These are phyloP conservation scores for Pseudopediastrum boryanum DNA, from an alignment of 139 green algal genomes.

Conservation along the genomic window DNA sequence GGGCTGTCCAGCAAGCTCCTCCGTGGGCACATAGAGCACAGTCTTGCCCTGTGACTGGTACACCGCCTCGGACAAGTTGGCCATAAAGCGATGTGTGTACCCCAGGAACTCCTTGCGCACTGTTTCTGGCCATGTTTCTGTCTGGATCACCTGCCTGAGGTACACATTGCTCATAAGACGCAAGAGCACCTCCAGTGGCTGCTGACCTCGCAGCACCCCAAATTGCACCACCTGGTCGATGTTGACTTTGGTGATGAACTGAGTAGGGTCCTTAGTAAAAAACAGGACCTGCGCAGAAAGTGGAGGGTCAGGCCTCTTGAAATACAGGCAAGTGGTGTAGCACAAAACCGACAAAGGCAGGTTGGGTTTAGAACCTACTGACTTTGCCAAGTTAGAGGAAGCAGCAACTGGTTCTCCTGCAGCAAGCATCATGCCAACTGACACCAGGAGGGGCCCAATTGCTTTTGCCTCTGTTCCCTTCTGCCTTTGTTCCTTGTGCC, in stretches of 20 bases:
- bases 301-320: background rate
- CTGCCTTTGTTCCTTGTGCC: background rate
- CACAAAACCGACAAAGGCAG: background rate
- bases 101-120: slow-evolving; percentile 77
- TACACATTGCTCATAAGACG: slow-evolving; percentile 71
- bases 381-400: background rate
- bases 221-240: slow-evolving; percentile 59
- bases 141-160: slow-evolving; percentile 72
- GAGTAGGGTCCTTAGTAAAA: slow-evolving; percentile 68
- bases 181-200: slow-evolving; percentile 64
- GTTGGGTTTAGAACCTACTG: background rate
- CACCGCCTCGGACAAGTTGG: slow-evolving; percentile 76
- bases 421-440: background rate
- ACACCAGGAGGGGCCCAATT: background rate
- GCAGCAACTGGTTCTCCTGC: background rate
- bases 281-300: slow-evolving; percentile 52
- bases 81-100: slow-evolving; percentile 83
- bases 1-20: slow-evolving; percentile 35
- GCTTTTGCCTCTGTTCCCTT: background rate
- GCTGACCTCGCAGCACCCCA: slow-evolving; percentile 43
- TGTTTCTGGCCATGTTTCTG: slow-evolving; percentile 72
- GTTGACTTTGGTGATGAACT: slow-evolving; percentile 65
- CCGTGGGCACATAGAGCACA: slow-evolving; percentile 80
- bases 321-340: background rate
- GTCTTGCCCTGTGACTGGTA: slow-evolving; percentile 75